Evolutionary conservation across 1,284 basidiomycete genomes (phyloP).

Genomic region (Cerrena zonata): DNA sequence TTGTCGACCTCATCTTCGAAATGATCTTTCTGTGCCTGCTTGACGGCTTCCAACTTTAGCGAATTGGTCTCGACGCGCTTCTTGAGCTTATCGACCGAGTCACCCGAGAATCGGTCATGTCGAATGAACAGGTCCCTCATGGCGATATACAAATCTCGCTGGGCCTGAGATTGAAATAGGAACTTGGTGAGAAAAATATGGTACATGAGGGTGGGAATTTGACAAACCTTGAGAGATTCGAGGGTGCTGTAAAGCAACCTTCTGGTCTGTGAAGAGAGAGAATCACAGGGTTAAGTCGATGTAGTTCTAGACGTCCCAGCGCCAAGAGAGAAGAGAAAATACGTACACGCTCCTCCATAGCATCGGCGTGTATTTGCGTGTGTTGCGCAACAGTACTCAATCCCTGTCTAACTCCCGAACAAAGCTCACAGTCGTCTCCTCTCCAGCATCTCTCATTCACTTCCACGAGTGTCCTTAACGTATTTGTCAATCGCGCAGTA

Average conservation of each 20-base stretch:
- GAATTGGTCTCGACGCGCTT: slow-evolving; percentile 76
- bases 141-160: slow-evolving; percentile 83
- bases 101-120: slow-evolving; percentile 76
- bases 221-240: slow-evolving; percentile 65
- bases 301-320: no score
- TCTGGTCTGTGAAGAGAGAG: slow-evolving; percentile 39
- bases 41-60: slow-evolving; percentile 69
- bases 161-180: slow-evolving; percentile 44
- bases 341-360: slow-evolving; percentile 73
- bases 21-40: slow-evolving; percentile 64
- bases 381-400: slow-evolving; percentile 65
- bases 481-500: slow-evolving; percentile 74
- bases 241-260: slow-evolving; percentile 58
- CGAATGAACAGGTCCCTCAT: slow-evolving; percentile 80
- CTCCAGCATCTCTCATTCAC: slow-evolving; percentile 73
- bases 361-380: slow-evolving; percentile 70
- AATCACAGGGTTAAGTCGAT: no score
- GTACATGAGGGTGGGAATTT: neutral
- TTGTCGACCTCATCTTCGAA: slow-evolving; percentile 82
- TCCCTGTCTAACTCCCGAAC: slow-evolving; percentile 72
- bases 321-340: neutral
- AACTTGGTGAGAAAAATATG: neutral
- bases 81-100: slow-evolving; percentile 79
- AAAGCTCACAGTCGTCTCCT: slow-evolving; percentile 75
- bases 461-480: slow-evolving; percentile 73